Base-by-base conservation (phyloP, 2,329 filamentous ascomycete species). In the Parastagonospora nodorum region DNA sequence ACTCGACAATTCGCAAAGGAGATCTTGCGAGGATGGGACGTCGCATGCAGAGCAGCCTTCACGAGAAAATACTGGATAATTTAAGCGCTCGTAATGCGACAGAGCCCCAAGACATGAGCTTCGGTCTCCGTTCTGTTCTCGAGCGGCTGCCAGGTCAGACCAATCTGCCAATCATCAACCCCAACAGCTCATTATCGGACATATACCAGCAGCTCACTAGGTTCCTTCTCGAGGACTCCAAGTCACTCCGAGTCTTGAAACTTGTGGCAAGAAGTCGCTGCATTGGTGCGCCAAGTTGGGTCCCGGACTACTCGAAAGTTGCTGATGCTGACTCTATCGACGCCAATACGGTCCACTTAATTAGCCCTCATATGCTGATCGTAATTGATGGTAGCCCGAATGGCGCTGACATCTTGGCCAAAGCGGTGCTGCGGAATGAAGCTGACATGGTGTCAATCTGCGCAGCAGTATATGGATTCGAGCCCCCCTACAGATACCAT, bases 101-200 rank as follows among this genome's bases (percentile, higher is more conserved):
- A 36, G 37, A 48, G 12, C 36, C 38, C 4, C 35, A 7, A 12
- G 45, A 48, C 11, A 48, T 48, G 45, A 42, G 37, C 33, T 48
- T 42, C n/a, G 45, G 37, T 15, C 45, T 48, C 8, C 30, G 29
- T 11, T 36, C 45, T 9, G 27, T 48, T 36, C 31, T 42, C 9
- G 2, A 28, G 39, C 38, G 30, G 15, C 8, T 35, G 4, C 4
- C 28, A 4, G 24, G 28, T 2, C 16, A 16, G 5, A 39, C 7
- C 12, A 19, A 19, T 36, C 19, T 19, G 14, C 15, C 39, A n/a
- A 9, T 12, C 12, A 19, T 33, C 14, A 12, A 24, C 8, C 7
- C 9, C 12, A 31, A 15, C 14, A 14, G 24, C 11, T 15, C 40
- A n/a, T 11, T 30, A 12, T 5, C 28, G 8, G 8, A 33, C 2